Base-by-base conservation (phyloP, 768 basidiomycete species). In the Suillus discolor region DNA sequence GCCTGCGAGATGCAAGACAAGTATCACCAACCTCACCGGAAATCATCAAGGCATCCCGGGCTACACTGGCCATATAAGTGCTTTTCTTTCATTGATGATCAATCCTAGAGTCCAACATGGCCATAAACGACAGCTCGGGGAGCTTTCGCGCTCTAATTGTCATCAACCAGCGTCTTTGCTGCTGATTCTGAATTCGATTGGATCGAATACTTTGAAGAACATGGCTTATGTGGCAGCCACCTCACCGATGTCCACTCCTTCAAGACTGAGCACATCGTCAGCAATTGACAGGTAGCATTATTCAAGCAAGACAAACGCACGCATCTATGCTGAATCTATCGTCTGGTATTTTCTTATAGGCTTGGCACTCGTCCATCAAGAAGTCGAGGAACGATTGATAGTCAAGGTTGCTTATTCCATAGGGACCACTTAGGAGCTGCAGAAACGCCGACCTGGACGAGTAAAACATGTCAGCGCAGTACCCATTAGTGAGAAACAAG, bases 21-120 rank as follows among this genome's bases (percentile, higher is more conserved):
- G 38, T 23, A 8, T 38, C 38, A 57, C 20, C 7, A 25, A 69
- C 74, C n/a, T 60, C 51, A 54, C 44, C 79, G 49, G 75, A 73
- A 65, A n/a, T 76, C 74, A 11, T 74, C 70, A 5, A 31, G 31
- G 31, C 31, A 1, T 31, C 31, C 31, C 16, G 71, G 64, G 59
- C 75, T 67, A 67, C n/a, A 23, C n/a, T 45, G 11, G 4, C 45
- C 45, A 6, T 13, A 5, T 4, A 12, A 47, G n/a, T 47, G n/a
- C 6, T n/a, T 5, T 47, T 12, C 45, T n/a, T 47, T 47, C 45
- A 11, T n/a, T 4, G 5, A 47, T 6, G 13, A 13, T 23, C 12
- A 23, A 47, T 23, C 23, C 45, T 6, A 23, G 45, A 47, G 45
- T 23, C 45, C 45, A 45, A n/a, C 20, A n/a, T 5, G 18, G 20